These are phyloP conservation scores for Zygotorulaspora mrakii DNA, from an alignment of 1,139 yeast genomes.

Conservation along the genomic window DNA sequence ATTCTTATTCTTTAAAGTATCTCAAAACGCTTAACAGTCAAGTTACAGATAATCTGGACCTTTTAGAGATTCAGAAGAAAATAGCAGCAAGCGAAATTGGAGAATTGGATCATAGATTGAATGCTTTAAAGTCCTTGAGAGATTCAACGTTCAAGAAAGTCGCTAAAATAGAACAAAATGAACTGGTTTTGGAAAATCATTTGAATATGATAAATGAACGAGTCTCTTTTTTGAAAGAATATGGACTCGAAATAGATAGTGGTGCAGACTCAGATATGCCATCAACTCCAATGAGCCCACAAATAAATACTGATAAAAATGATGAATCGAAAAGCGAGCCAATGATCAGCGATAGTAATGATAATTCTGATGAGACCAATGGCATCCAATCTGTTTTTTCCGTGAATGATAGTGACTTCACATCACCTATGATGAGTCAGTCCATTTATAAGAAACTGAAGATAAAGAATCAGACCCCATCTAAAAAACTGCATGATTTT, in stretches of 20 bases:
- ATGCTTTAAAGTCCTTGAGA: constrained; percentile 48
- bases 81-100: constrained; percentile 58
- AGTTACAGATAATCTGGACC: constrained; percentile 48
- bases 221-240: constrained; percentile 38
- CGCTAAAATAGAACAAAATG: constrained; percentile 57
- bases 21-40: constrained; percentile 40
- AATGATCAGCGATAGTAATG: constrained; percentile 24
- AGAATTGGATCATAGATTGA: constrained; percentile 57
- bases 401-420: constrained; percentile 11
- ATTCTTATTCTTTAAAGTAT: constrained; percentile 41
- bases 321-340: constrained; percentile 17
- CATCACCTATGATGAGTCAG: constrained; percentile 17
- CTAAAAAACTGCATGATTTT: constrained; percentile 31
- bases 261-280: constrained; percentile 18
- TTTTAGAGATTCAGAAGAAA: constrained; percentile 59
- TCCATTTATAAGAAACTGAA: constrained; percentile 22
- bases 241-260: constrained; percentile 32
- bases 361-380: constrained; percentile 6
- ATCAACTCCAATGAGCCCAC: constrained; percentile 2
- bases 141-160: constrained; percentile 53
- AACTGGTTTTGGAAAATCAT: constrained; percentile 48
- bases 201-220: constrained; percentile 44
- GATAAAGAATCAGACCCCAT: constrained; percentile 32
- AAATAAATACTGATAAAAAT: too few relatives aligned
- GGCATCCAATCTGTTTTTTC: neutral